Evolutionary conservation across 768 basidiomycete species (phyloP), one percentile per base, ranked within the genome.

Genomic region (Amanita pseudoporphyria): DNA sequence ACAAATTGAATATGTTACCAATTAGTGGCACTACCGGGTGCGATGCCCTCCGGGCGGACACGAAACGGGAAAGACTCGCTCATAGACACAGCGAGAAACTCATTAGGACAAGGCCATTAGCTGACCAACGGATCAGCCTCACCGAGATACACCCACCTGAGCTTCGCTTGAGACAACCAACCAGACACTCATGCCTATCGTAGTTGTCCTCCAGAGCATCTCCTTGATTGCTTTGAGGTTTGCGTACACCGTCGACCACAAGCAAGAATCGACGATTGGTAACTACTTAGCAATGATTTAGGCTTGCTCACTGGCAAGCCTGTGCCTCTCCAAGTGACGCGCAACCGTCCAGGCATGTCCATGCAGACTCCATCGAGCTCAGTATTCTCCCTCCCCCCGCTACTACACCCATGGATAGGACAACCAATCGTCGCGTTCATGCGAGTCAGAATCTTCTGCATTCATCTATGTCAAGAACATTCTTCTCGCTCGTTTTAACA

Each of bases 1-100:
- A 14, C 21, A 47, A 16, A 26, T 32, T 18, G 16, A 13, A 10
- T 18, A 14, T 51, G 55, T 41, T 33, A 67, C 69, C 70, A 71
- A 49, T 71, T 71, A 22, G 67, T 69, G 9, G 70, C 70, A 40
- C 81, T 82, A 7, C 84, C 84, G n/a, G 87, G 69, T 0, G 86
- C 86, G 58, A 89, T 87, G 55, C 76, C 71, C 63, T 87, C 87
- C 5, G 87, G 76, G 50, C 86, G 76, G 39, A 90, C 82, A 41
- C 85, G 80, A 19, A 89, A 77, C 12, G 86, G 87, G 76, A 88
- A 89, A 16, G 79, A 82, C 69, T 88, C 85, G 45, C 84, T 64
- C 58, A 43, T 52, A 16, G 41, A 4, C 16, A 38, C 12, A 2
- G 2, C 28, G n/a, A 9, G 19, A 12, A 5, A 45, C 21, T 6